A percentile compares a stretch with the other conserved stretches of the same genome.
Evolutionary conservation across 441 rosid species (phyloP).

Genomic region (Corymbia calophylla): DNA sequence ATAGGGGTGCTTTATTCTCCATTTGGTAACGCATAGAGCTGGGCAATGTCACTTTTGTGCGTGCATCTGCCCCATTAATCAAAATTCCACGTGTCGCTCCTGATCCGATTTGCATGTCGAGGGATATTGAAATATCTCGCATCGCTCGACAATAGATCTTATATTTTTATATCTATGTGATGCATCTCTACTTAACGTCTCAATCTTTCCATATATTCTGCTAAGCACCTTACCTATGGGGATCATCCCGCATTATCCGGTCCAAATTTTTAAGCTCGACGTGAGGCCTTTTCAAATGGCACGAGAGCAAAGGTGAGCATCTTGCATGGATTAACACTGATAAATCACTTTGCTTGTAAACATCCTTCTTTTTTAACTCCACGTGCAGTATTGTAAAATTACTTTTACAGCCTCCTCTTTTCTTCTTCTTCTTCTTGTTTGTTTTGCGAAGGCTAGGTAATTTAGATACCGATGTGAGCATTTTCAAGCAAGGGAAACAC

Average conservation of each 20-base stretch:
- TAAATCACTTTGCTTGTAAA: not conserved
- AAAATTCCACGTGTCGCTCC: not conserved
- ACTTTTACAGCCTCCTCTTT: not conserved
- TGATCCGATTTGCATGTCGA: not conserved
- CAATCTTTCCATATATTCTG: not conserved
- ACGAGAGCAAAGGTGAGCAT: not conserved
- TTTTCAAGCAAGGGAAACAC: not conserved
- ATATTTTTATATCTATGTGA: not conserved
- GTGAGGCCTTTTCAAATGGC: not conserved
- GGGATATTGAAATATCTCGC: rapidly evolving
- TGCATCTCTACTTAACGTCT: rapidly evolving
- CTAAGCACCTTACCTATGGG: not conserved
- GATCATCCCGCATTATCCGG: rapidly evolving
- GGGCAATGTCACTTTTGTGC: rapidly evolving
- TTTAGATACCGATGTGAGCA: not conserved
- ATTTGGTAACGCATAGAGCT: not conserved
- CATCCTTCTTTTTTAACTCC: too few species aligned
- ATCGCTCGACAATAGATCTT: rapidly evolving
- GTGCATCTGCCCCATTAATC: rapidly evolving
- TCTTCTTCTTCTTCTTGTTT: not conserved
- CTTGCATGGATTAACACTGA: not conserved
- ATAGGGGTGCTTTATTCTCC: not conserved
- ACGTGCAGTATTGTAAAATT: not conserved
- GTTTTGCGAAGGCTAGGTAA: not conserved
- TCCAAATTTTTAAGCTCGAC: not conserved